A percentile compares a stretch with the other conserved stretches of the same genome.
phyloP scores from a whole-genome alignment of 139 green algal species.

The Micromonas commoda region DNA sequence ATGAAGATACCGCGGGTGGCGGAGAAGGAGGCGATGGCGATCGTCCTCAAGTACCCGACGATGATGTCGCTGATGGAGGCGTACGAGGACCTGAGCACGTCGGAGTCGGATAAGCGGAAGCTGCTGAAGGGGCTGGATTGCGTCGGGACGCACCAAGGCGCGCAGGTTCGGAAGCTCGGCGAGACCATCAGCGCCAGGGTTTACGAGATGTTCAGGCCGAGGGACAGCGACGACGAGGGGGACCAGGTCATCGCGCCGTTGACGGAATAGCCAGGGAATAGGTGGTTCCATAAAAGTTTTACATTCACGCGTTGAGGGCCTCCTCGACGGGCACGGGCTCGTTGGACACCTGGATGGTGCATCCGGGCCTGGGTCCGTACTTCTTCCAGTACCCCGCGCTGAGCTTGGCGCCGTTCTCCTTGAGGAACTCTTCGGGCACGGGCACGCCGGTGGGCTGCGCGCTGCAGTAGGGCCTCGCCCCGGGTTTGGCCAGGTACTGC shows the following conservation, averaged over 20 bases:
- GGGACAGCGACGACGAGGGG: neutral
- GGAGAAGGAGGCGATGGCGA: neutral
- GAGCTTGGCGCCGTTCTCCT: conserved; percentile 18
- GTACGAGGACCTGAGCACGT: neutral
- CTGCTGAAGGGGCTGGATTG: neutral
- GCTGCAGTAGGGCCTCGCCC: conserved; percentile 28
- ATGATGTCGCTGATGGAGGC: neutral
- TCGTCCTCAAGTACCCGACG: neutral
- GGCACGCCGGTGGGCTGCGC: conserved; percentile 30
- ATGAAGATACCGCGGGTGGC: neutral
- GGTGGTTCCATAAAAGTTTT: too few species aligned
- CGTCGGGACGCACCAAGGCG: too few species aligned
- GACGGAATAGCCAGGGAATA: too few species aligned
- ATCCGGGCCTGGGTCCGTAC: conserved; percentile 33
- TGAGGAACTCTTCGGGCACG: conserved; percentile 15
- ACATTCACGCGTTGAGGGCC: neutral
- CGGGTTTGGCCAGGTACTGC: conserved; percentile 39
- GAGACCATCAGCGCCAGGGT: neutral
- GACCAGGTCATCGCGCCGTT: neutral
- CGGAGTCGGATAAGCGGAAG: neutral
- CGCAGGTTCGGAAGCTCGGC: neutral
- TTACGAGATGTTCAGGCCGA: neutral
- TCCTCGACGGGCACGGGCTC: conserved; percentile 21
- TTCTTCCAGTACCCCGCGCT: conserved; percentile 12
- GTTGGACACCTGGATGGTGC: conserved; percentile 29